A percentile compares a stretch with the other conserved stretches of the same genome.
These are phyloP conservation scores for Rhamnella rubrinervis DNA, from an alignment of 331 rosid species.

Conservation along the genomic window DNA sequence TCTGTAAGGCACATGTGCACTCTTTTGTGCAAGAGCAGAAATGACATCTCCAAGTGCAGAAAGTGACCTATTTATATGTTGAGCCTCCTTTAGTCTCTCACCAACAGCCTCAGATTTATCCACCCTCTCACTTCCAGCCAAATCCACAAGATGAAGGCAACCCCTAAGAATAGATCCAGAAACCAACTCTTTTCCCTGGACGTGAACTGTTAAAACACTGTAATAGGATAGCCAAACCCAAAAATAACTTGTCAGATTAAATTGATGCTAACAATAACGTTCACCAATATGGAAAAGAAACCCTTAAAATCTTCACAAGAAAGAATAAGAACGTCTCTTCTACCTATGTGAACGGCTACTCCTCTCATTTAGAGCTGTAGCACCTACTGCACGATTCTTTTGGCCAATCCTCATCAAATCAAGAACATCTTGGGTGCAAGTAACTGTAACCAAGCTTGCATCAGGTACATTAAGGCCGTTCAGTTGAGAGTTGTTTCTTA, in stretches of 20 bases:
- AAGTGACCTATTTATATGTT: constrained; percentile 91
- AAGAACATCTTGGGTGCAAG: constrained; percentile 89
- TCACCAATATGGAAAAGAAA: background rate
- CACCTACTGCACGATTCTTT: constrained; percentile 87
- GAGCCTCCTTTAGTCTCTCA: constrained; percentile 97
- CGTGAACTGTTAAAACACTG: constrained; percentile 90
- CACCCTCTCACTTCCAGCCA: constrained; percentile 99
- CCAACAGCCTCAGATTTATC: constrained; percentile 98
- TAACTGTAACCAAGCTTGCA: constrained; percentile 84
- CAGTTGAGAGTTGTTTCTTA: constrained; percentile 86
- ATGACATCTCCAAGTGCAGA: constrained; percentile 99
- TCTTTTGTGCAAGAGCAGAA: constrained; percentile 96
- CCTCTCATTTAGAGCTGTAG: constrained; percentile 95
- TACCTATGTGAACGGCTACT: constrained; percentile 99
- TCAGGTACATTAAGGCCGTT: constrained; percentile 97
- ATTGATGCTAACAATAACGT: background rate
- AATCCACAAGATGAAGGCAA: constrained; percentile 97
- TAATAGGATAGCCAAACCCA: constrained; percentile 25
- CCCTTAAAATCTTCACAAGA: constrained; percentile 1
- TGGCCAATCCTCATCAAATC: constrained; percentile 88
- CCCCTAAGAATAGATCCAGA: constrained; percentile 79
- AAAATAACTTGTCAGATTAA: constrained; percentile 1
- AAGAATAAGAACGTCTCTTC: constrained; percentile 8
- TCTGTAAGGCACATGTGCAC: constrained; percentile 85
- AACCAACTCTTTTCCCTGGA: constrained; percentile 78